Evolutionary conservation across 768 basidiomycete species (phyloP).

Genomic region (Udeniomyces megalosporus): DNA sequence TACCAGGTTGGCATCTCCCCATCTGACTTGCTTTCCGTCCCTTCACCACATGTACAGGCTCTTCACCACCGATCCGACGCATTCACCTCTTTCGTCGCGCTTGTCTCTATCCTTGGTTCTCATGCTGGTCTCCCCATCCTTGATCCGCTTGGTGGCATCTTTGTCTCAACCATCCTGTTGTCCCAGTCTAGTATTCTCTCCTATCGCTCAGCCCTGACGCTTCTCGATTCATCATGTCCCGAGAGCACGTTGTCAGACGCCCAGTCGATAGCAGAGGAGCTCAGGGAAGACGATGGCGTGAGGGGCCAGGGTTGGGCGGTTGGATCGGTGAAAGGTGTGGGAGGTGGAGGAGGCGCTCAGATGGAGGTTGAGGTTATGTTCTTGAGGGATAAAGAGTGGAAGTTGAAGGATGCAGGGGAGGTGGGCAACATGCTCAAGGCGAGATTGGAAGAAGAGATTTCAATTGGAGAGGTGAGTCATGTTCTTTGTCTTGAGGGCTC

Average conservation of each 20-base stretch:
- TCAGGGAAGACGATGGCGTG: neutral
- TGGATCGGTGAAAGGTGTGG: neutral
- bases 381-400: neutral
- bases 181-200: conserved; percentile 18
- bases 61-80: conserved; percentile 76
- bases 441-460: neutral
- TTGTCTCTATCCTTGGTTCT: conserved; percentile 80
- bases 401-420: conserved; percentile 1
- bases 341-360: conserved; percentile 4
- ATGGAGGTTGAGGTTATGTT: conserved; percentile 10
- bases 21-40: neutral
- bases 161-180: conserved; percentile 20
- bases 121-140: conserved; percentile 70
- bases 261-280: neutral
- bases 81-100: conserved; percentile 77
- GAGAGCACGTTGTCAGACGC: neutral
- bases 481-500: neutral
- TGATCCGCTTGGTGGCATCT: conserved; percentile 80
- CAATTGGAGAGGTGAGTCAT: neutral
- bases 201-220: neutral
- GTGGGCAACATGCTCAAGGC: neutral
- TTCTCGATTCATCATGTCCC: conserved; percentile 9
- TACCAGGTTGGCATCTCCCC: neutral
- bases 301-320: neutral
- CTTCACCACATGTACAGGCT: neutral